Percentiles rank a stretch among this genome's conserved stretches.
Conservation (phyloP, 495 filamentous ascomycete species). For the Lasiosphaeria hispida region DNA sequence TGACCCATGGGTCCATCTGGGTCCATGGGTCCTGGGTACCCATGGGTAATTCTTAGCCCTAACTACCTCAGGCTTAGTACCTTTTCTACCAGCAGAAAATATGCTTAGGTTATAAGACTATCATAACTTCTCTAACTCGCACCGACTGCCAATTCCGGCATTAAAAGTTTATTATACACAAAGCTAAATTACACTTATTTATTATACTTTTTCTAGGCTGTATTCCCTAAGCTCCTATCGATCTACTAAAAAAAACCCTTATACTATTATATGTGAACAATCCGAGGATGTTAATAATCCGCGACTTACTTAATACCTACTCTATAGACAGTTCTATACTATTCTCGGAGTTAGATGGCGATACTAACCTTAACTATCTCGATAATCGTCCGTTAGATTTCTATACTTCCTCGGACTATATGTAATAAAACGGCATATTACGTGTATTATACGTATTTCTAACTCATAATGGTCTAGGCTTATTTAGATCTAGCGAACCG, state of each 20-base stretch:
- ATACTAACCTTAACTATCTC: too few species aligned
- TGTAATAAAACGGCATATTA: too few species aligned
- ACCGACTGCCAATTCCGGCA: not conserved
- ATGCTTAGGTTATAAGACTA: not conserved
- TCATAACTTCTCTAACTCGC: constrained; percentile 2
- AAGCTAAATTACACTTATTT: not conserved
- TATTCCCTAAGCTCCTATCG: not conserved
- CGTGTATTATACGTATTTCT: not conserved
- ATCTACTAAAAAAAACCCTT: not conserved
- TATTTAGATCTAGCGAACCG: too few species aligned
- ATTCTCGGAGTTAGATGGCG: too few species aligned
- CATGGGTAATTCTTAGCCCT: too few species aligned
- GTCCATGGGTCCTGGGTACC: too few species aligned
- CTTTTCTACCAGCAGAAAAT: constrained; percentile 2
- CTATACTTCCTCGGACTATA: too few species aligned
- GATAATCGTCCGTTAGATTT: too few species aligned
- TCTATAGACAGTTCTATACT: too few species aligned
- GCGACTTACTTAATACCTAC: too few species aligned
- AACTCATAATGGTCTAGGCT: too few species aligned
- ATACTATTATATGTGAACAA: not conserved
- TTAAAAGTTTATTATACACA: not conserved
- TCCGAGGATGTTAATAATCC: not conserved
- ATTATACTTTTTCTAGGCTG: not conserved
- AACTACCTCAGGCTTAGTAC: constrained; percentile 21
- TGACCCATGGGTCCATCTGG: too few species aligned